Evolutionary conservation across 768 basidiomycete genomes (phyloP).

Genomic region (Xerocomus spinulosus): DNA sequence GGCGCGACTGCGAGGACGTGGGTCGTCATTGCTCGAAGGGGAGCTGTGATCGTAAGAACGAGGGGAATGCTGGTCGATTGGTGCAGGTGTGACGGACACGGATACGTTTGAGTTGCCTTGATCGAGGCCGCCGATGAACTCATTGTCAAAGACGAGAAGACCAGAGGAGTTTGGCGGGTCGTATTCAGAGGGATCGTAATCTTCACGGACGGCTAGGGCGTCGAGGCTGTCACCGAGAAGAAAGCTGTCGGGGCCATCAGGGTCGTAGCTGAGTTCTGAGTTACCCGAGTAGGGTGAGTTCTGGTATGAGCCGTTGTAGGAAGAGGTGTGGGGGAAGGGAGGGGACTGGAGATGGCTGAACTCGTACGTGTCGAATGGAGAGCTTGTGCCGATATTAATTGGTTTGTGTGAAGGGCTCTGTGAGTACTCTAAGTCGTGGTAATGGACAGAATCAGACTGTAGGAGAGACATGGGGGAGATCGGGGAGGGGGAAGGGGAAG

Average conservation of each 20-base stretch:
- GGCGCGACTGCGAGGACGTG: conserved; percentile 51
- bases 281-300: conserved; percentile 65
- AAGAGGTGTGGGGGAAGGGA: conserved; percentile 48
- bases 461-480: conserved; percentile 26
- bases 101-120: conserved; percentile 32
- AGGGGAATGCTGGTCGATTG: conserved; percentile 35
- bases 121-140: conserved; percentile 35
- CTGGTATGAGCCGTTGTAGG: conserved; percentile 63
- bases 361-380: conserved; percentile 40
- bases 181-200: conserved; percentile 74
- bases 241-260: conserved; percentile 45
- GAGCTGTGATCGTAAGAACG: conserved; percentile 59
- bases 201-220: conserved; percentile 34
- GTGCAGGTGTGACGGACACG: conserved; percentile 35
- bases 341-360: conserved; percentile 33
- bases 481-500: conserved; percentile 3
- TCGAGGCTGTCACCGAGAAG: conserved; percentile 47
- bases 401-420: conserved; percentile 29
- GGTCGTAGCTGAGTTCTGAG: conserved; percentile 59
- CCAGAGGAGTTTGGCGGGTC: conserved; percentile 49
- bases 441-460: conserved; percentile 18
- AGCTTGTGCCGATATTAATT: conserved; percentile 14
- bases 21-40: conserved; percentile 55
- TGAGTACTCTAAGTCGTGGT: conserved; percentile 25
- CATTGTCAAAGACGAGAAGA: conserved; percentile 58